These are phyloP conservation scores for Asclepias syriaca DNA, from an alignment of 257 asterid species.

Conservation along the genomic window DNA sequence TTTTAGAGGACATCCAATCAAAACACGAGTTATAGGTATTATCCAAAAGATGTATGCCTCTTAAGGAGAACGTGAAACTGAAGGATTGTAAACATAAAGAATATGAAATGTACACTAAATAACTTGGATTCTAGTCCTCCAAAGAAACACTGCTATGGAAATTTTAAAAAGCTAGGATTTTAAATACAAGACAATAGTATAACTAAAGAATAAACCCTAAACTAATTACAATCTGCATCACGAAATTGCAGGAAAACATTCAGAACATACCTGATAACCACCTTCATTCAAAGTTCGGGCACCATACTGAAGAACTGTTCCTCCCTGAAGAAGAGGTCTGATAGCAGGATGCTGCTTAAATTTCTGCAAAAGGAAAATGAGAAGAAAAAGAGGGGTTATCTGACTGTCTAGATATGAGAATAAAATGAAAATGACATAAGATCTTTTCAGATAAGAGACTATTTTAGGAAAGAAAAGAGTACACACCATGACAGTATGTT, in stretches of 20 bases:
- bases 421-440: background rate
- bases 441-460: background rate
- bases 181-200: background rate
- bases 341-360: constrained; percentile 87
- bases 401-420: background rate
- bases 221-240: background rate
- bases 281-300: constrained; percentile 98
- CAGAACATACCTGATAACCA: constrained; percentile 70
- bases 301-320: constrained; percentile 81
- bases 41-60: background rate
- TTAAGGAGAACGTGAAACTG: background rate
- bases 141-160: background rate
- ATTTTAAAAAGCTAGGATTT: background rate
- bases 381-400: background rate
- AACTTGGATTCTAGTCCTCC: background rate
- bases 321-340: constrained; percentile 80
- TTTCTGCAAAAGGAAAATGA: constrained; percentile 41
- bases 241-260: background rate
- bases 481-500: background rate
- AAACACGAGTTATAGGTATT: background rate
- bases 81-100: background rate
- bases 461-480: background rate
- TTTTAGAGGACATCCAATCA: background rate
- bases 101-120: background rate
- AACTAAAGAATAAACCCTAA: background rate